phyloP scores from a whole-genome alignment of 345 rosid species.

The Pseudoturritis turrita region DNA sequence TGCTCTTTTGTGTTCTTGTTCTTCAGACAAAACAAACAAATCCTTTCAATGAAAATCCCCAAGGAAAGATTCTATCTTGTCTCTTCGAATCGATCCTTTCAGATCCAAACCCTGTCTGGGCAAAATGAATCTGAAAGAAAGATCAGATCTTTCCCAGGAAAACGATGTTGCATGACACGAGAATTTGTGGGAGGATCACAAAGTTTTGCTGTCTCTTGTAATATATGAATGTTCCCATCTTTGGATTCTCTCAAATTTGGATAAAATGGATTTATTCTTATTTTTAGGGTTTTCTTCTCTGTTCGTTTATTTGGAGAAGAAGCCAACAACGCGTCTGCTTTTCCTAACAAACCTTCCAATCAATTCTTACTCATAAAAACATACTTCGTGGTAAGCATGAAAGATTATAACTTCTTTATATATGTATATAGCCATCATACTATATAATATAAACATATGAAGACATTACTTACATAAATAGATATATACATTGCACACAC shows the following conservation, averaged over 20 bases:
- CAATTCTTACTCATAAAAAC: conserved; percentile 2
- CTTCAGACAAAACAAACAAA: conserved; percentile 8
- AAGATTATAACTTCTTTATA: neutral
- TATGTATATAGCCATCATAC: neutral
- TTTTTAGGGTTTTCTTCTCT: conserved; percentile 26
- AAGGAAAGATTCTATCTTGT: conserved; percentile 27
- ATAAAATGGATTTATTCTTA: neutral
- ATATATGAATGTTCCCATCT: conserved; percentile 28
- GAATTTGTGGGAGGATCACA: conserved; percentile 29
- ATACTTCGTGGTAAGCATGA: conserved; percentile 25
- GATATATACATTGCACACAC: neutral
- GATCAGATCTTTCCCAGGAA: conserved; percentile 33
- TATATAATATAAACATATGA: conserved; percentile 23
- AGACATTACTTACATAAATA: neutral
- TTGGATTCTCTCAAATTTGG: conserved; percentile 29
- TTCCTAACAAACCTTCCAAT: conserved; percentile 13
- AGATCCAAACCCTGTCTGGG: conserved; percentile 33
- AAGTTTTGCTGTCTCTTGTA: conserved; percentile 23
- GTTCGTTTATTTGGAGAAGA: conserved; percentile 26
- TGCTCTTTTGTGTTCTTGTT: conserved; percentile 15
- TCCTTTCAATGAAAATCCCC: conserved; percentile 1
- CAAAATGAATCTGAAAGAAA: conserved; percentile 31
- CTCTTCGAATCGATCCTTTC: conserved; percentile 16
- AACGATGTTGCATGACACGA: conserved; percentile 29
- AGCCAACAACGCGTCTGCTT: conserved; percentile 30